Evolutionary conservation across 441 rosid genomes (phyloP).

Genomic region (Hura crepitans): DNA sequence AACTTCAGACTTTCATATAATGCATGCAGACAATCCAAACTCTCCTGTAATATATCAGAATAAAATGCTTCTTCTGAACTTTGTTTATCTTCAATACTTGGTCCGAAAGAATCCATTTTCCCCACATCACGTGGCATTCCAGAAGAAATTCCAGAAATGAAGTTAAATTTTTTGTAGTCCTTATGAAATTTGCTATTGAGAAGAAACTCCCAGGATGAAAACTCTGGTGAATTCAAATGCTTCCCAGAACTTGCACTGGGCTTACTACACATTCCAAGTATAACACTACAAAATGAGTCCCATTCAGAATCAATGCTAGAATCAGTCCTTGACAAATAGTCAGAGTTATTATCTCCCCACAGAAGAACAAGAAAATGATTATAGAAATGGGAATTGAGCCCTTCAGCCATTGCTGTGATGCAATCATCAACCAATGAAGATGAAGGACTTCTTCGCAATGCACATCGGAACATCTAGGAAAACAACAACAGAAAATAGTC

Average conservation of each 20-base stretch:
- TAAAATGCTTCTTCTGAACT: constrained; percentile 40
- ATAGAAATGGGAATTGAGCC: constrained; percentile 63
- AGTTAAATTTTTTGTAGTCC: constrained; percentile 50
- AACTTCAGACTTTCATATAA: constrained; percentile 91
- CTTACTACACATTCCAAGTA: constrained; percentile 62
- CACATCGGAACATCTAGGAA: constrained; percentile 82
- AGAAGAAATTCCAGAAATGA: constrained; percentile 38
- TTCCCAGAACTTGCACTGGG: constrained; percentile 39
- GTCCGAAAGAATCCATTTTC: constrained; percentile 32
- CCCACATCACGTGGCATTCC: constrained; percentile 28
- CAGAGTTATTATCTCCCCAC: constrained; percentile 65
- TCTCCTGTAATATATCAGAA: constrained; percentile 54
- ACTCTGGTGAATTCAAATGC: constrained; percentile 29
- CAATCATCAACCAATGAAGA: constrained; percentile 86
- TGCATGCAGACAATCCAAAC: constrained; percentile 81
- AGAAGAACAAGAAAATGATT: constrained; percentile 75
- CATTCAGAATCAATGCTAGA: constrained; percentile 67
- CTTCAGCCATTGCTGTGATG: constrained; percentile 87
- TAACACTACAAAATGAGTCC: constrained; percentile 58
- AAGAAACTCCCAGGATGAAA: constrained; percentile 88
- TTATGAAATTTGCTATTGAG: constrained; percentile 76
- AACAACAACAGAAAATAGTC: constrained; percentile 18
- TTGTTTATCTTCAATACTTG: constrained; percentile 36
- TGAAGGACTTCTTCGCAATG: constrained; percentile 64
- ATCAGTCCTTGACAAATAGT: constrained; percentile 46